phyloP scores from a whole-genome alignment of 1,284 basidiomycete genomes.

The Puccinia polysora region DNA sequence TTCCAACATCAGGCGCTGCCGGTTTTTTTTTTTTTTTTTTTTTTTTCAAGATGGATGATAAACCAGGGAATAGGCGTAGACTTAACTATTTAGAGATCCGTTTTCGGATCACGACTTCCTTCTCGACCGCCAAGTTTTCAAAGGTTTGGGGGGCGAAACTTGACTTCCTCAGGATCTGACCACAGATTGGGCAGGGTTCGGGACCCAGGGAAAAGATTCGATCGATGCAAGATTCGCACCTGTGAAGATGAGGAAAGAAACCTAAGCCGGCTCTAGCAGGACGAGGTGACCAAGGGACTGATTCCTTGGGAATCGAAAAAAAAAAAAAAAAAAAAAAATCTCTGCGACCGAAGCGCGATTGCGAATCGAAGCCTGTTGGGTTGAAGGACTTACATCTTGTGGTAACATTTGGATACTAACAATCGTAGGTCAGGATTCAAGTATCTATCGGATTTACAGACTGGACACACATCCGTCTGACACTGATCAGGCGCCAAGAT shows the following conservation, averaged over 20 bases:
- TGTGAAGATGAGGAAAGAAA: slow-evolving; percentile 53
- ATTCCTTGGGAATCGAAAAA: slow-evolving; percentile 29
- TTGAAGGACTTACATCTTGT: slow-evolving; percentile 76
- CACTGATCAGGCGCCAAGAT: too few relatives aligned
- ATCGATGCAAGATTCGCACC: slow-evolving; percentile 98
- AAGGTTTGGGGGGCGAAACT: slow-evolving; percentile 96
- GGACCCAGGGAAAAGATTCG: slow-evolving; percentile 91
- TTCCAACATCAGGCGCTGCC: neutral
- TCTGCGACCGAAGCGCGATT: neutral
- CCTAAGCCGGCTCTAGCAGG: too few relatives aligned
- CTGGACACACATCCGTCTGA: slow-evolving; percentile 90
- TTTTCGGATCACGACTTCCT: slow-evolving; percentile 83
- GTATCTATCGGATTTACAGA: slow-evolving; percentile 94
- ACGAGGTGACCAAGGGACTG: too few relatives aligned
- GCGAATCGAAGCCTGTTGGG: neutral
- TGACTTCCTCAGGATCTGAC: slow-evolving; percentile 79
- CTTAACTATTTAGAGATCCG: slow-evolving; percentile 76
- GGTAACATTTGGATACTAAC: slow-evolving; percentile 90
- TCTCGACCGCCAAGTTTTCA: slow-evolving; percentile 91
- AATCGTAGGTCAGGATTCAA: slow-evolving; percentile 89
- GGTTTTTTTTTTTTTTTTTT: too few relatives aligned
- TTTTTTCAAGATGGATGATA: neutral
- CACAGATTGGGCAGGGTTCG: slow-evolving; percentile 91
- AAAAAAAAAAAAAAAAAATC: too few relatives aligned
- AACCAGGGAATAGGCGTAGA: neutral